These are phyloP conservation scores for Syncephalis fuscata DNA, from an alignment of 371 early-diverging fungal species.

Conservation along the genomic window DNA sequence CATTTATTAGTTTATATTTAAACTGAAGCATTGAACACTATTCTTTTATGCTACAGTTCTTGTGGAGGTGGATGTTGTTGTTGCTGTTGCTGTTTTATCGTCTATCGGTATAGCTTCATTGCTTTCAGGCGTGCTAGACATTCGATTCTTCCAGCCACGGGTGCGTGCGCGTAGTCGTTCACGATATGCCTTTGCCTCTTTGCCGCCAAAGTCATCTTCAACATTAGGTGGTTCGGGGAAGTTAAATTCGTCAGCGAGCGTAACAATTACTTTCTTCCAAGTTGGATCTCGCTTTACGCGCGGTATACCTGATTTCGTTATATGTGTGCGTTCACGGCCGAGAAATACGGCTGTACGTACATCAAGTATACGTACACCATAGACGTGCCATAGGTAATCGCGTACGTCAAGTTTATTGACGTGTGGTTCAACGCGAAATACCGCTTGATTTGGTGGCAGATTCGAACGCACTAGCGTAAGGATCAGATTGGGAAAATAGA, in stretches of 20 bases:
- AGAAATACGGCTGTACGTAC: conserved; percentile 83
- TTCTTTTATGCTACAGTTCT: too few relatives aligned
- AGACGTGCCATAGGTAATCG: conserved; percentile 71
- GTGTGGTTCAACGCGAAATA: conserved; percentile 81
- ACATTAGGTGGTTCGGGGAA: conserved; percentile 57
- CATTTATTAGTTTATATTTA: too few relatives aligned
- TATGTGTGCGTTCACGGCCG: conserved; percentile 21
- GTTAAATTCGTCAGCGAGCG: conserved; percentile 63
- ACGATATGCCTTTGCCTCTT: too few relatives aligned
- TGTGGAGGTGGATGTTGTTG: too few relatives aligned
- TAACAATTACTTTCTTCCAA: conserved; percentile 88
- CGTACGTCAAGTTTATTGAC: conserved; percentile 91
- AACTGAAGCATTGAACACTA: too few relatives aligned
- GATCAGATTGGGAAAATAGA: conserved; percentile 81
- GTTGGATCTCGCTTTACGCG: conserved; percentile 22
- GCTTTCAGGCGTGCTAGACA: too few relatives aligned
- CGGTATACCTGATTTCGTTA: conserved; percentile 29
- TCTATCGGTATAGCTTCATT: too few relatives aligned
- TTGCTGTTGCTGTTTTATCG: too few relatives aligned
- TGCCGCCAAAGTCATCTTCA: conserved; percentile 24
- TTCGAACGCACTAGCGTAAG: conserved; percentile 72
- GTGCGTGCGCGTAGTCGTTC: too few relatives aligned
- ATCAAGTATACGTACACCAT: conserved; percentile 65
- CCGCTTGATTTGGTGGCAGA: conserved; percentile 76
- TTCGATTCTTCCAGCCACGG: too few relatives aligned